Conservation (phyloP, 768 basidiomycete species). For the Daedaleopsis nitida region DNA sequence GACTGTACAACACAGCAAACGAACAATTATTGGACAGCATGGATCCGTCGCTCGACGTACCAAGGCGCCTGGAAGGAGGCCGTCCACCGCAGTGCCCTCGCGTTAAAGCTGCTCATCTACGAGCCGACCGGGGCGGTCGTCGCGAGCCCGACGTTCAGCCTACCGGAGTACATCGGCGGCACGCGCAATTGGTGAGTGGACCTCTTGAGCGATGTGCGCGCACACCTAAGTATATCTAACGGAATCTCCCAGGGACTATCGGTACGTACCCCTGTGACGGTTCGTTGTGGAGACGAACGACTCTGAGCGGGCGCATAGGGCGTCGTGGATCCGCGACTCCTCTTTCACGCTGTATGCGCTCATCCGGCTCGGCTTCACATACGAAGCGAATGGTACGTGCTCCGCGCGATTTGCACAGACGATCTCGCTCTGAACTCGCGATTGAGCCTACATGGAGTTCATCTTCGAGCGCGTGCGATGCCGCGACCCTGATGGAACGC, state of each 20-base stretch:
- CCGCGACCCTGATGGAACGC: conserved; percentile 86
- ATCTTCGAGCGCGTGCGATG: conserved; percentile 81
- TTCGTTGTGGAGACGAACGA: background rate
- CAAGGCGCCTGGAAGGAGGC: conserved; percentile 94
- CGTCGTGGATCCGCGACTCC: conserved; percentile 93
- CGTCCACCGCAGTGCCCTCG: conserved; percentile 90
- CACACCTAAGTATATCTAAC: too few species aligned
- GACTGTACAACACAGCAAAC: conserved; percentile 53
- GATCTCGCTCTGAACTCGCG: too few species aligned
- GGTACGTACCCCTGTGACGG: background rate
- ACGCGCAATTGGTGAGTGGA: conserved; percentile 76
- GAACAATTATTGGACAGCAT: conserved; percentile 81
- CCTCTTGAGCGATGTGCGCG: too few species aligned
- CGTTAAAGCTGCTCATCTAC: conserved; percentile 89
- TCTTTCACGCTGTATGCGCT: conserved; percentile 96
- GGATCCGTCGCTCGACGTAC: conserved; percentile 91
- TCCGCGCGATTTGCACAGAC: background rate
- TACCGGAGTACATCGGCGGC: conserved; percentile 92
- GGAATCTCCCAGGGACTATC: conserved; percentile 11
- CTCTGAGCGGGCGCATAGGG: conserved; percentile 38
- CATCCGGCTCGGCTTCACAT: conserved; percentile 90
- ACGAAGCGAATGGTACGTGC: conserved; percentile 81
- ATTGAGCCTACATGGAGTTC: conserved; percentile 83
- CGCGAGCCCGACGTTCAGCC: conserved; percentile 92
- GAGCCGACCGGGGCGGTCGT: conserved; percentile 95